Evolutionary conservation across 371 early-diverging fungal genomes (phyloP), one percentile per base, ranked within the genome.

Genomic region (Mortierella sp.): DNA sequence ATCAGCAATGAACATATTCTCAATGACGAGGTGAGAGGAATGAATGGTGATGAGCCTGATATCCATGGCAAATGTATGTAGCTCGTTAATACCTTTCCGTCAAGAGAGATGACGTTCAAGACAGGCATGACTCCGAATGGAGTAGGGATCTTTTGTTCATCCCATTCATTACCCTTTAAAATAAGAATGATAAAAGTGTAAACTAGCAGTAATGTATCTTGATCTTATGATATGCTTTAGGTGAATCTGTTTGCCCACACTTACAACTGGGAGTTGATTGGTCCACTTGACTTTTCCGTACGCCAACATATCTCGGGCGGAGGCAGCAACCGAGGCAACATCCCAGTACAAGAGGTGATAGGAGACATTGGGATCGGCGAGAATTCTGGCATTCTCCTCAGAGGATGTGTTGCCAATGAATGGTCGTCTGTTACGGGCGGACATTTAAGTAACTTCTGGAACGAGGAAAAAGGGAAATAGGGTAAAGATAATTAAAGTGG

Each of bases 81-180:
- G n/a, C 8, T 55, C 20, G 28, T 0, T 59, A 12, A 30, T 70
- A 78, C 78, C 70, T 78, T 73, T 39, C 71, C 79, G 16, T 73
- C 66, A 6, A 58, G 39, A 1, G 73, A 58, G 18, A 64, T 60
- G 54, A 78, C 43, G 9, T 57, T 70, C 49, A 78, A 18, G 0
- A 73, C 43, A 8, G 74, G 79, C 62, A 78, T 62, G 16, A 73
- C 63, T n/a, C 71, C 37, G 64, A 70, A 73, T 0, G 79, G 79
- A n/a, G 79, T 78, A 10, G 70, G 62, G 43, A 65, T 22, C 28
- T 68, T 66, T 11, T 51, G 65, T 2, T 37, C 28, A 0, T 35
- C 43, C 68, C 72, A 73, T 1, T 68, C 68, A 5, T 66, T 61
- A 10, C 18, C 39, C 60, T 64, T 69, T 14, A 10, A 26, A 51